Evolutionary conservation across 169 alveolate genomes (phyloP).

Genomic region (Cytauxzoon felis): DNA sequence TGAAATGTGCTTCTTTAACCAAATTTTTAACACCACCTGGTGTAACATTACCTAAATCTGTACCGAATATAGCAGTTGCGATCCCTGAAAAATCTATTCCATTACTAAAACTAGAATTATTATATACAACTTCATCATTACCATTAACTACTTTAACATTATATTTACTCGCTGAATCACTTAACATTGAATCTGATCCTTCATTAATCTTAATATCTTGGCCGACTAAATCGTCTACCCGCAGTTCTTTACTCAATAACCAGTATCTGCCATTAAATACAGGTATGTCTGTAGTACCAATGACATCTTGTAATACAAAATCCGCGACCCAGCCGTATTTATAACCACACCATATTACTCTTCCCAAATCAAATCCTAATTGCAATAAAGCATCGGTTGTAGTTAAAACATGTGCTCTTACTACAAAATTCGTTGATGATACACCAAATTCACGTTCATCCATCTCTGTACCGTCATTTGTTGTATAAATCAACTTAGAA

Average conservation of each 20-base stretch:
- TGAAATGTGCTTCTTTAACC: conserved; percentile 37
- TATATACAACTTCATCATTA: neutral
- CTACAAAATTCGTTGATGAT: conserved; percentile 40
- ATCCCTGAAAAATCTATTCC: neutral
- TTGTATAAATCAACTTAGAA: conserved; percentile 19
- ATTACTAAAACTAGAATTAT: neutral
- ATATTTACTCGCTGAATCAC: conserved; percentile 11
- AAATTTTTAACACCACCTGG: conserved; percentile 52
- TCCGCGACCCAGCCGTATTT: conserved; percentile 67
- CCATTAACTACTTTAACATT: neutral
- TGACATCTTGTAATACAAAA: conserved; percentile 36
- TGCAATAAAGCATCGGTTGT: conserved; percentile 40
- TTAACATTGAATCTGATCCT: neutral
- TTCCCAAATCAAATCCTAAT: conserved; percentile 58
- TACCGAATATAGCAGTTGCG: conserved; percentile 20
- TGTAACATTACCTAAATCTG: conserved; percentile 35
- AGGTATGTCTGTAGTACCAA: conserved; percentile 47
- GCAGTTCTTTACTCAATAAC: conserved; percentile 46
- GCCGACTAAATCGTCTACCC: conserved; percentile 53
- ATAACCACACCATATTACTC: conserved; percentile 63
- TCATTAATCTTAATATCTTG: conserved; percentile 12
- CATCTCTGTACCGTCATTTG: conserved; percentile 10
- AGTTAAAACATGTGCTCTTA: conserved; percentile 51
- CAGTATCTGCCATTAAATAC: conserved; percentile 61
- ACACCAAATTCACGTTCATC: conserved; percentile 37